Conservation (phyloP, 148 eudicot species). For the Chenopodium suecicum region DNA sequence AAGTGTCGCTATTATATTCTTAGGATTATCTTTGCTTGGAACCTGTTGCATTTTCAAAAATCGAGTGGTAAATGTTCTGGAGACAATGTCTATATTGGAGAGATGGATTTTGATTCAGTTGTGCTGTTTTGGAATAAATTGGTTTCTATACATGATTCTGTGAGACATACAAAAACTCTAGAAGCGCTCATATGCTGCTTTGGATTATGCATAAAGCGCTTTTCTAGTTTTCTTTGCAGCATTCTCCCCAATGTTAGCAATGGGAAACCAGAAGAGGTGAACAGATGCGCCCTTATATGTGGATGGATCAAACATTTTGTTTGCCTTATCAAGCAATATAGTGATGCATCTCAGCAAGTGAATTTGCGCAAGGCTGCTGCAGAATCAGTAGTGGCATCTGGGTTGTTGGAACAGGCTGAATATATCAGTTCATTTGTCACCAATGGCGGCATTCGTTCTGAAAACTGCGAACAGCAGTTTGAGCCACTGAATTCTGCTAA, state of each 20-base stretch:
- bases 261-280: conserved; percentile 28
- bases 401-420: conserved; percentile 68
- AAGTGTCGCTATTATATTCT: conserved; percentile 75
- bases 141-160: conserved; percentile 51
- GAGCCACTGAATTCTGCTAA: conserved; percentile 36
- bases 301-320: conserved; percentile 54
- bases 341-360: conserved; percentile 79
- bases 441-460: conserved; percentile 31
- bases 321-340: conserved; percentile 46
- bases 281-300: conserved; percentile 38
- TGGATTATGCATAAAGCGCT: conserved; percentile 44
- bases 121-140: conserved; percentile 68
- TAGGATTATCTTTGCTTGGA: conserved; percentile 76
- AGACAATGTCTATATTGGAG: conserved; percentile 46
- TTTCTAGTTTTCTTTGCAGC: conserved; percentile 44
- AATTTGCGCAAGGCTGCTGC: conserved; percentile 87
- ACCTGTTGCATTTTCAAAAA: conserved; percentile 45
- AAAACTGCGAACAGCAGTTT: conserved; percentile 24
- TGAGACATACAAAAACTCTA: conserved; percentile 66
- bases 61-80: conserved; percentile 18
- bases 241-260: conserved; percentile 25
- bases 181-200: conserved; percentile 75
- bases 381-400: conserved; percentile 81
- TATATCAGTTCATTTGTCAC: conserved; percentile 43
- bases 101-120: conserved; percentile 52